A percentile compares a stretch with the other conserved stretches of the same genome.
These are phyloP conservation scores for Podaxis sp. DNA, from an alignment of 768 basidiomycete species.

Conservation along the genomic window DNA sequence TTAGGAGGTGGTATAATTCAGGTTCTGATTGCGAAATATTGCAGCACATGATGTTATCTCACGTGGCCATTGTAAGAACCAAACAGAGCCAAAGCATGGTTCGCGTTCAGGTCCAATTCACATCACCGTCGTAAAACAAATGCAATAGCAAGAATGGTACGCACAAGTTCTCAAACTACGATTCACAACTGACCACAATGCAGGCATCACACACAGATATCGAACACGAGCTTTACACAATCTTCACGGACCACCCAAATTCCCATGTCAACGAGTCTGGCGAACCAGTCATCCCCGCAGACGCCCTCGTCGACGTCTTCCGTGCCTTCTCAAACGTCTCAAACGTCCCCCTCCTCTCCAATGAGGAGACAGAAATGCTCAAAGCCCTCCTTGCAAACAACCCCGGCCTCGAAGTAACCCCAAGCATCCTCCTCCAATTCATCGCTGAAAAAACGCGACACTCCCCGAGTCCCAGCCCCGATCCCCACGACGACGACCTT, in stretches of 20 bases:
- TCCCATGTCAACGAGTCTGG: conserved; percentile 53
- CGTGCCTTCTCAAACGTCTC: conserved; percentile 57
- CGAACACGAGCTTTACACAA: conserved; percentile 59
- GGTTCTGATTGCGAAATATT: too few species aligned
- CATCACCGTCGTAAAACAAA: not conserved
- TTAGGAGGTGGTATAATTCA: too few species aligned
- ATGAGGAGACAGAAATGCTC: conserved; percentile 59
- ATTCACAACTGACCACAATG: not conserved
- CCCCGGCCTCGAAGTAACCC: conserved; percentile 65
- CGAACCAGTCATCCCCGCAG: conserved; percentile 64
- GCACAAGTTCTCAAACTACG: not conserved
- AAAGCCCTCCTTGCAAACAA: conserved; percentile 51
- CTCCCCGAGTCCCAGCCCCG: conserved; percentile 37
- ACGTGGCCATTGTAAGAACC: not conserved
- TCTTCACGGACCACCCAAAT: conserved; percentile 64
- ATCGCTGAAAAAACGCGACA: conserved; percentile 58
- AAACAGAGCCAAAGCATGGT: not conserved
- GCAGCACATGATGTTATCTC: not conserved
- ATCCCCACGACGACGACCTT: conserved; percentile 27
- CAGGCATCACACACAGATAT: conserved; percentile 39
- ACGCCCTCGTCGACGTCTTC: conserved; percentile 68
- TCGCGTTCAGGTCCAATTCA: not conserved
- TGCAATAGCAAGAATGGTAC: not conserved
- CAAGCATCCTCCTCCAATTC: conserved; percentile 57
- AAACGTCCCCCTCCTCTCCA: conserved; percentile 53